Base-by-base conservation (phyloP, 257 asterid genomes). In the Buddleja alternifolia region DNA sequence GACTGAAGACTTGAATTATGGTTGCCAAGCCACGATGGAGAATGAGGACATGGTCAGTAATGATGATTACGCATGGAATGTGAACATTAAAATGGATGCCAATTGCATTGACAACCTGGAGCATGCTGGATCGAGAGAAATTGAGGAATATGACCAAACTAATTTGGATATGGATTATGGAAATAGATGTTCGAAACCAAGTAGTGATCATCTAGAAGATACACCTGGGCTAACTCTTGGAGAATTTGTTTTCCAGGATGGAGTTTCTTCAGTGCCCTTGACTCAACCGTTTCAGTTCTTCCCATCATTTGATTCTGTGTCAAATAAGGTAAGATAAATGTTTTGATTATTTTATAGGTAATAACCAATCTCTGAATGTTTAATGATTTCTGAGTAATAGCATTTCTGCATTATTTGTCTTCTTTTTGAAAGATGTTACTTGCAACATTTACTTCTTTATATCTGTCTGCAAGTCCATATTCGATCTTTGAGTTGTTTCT, bases 241-340 rank as follows among this genome's bases (percentile, higher is more conserved):
- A 52, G 85, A 80, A 66, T 83, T 80, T 66, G 80, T 53, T 50
- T 71, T 71, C 67, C 82, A 80, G 34, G 83, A 69, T 72, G 85
- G 70, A 48, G 84, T 73, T 73, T 81, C 90, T 40, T 71, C 89
- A 8, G 78, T 72, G 75, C 86, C 90, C n/a, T 62, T 83, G 79
- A 56, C 69, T 65, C 90, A 78, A 66, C 61, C 95, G 44, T 75
- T 85, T 58, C 76, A 77, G 65, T 80, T 75, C 78, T 85, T 82
- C 62, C 90, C 93, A 34, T 46, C 88, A 58, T 78, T 81, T 60
- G 83, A 76, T 80, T 76, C 87, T 29, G 64, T 74, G 24, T 73
- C 88, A 51, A 61, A 75, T 72, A 83, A 83, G 95, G 95, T 88
- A 70, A 71, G 41, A 12, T 63, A 6, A 39, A 36, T 37, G 60